These are phyloP conservation scores for Entrophospora sp. DNA, from an alignment of 192 early-diverging fungal genomes.

Conservation along the genomic window DNA sequence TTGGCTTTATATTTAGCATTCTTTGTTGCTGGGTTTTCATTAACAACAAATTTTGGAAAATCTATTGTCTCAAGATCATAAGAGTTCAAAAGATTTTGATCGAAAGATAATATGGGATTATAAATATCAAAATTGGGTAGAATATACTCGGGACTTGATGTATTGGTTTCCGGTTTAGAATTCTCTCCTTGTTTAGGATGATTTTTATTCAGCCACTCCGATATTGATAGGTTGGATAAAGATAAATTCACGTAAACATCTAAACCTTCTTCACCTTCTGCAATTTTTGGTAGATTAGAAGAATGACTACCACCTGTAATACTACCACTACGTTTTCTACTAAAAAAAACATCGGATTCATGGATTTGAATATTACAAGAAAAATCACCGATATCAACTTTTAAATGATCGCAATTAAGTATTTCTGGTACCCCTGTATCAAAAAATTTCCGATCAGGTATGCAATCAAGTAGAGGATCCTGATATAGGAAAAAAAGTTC, in stretches of 20 bases:
- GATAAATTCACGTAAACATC: no score
- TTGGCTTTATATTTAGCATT: no score
- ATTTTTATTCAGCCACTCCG: no score
- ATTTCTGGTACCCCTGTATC: constrained; percentile 20
- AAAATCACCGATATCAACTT: constrained; percentile 29
- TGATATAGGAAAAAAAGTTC: constrained; percentile 33
- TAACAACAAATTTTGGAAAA: neutral
- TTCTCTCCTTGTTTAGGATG: constrained; percentile 15
- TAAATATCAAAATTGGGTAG: neutral
- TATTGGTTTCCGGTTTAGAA: neutral
- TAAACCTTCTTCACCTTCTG: no score
- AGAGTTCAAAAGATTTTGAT: neutral
- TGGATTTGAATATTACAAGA: constrained; percentile 26
- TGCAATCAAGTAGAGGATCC: constrained; percentile 20
- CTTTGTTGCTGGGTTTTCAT: no score
- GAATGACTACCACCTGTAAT: no score
- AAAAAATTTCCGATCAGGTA: constrained; percentile 28
- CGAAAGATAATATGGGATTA: neutral
- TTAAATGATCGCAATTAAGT: constrained; percentile 27
- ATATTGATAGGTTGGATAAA: no score
- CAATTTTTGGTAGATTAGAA: no score
- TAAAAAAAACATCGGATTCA: neutral
- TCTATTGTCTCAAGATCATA: neutral
- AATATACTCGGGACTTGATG: neutral
- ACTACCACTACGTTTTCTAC: neutral